phyloP scores from a whole-genome alignment of 108 stramenopile species.

The Discostella pseudostelligera region DNA sequence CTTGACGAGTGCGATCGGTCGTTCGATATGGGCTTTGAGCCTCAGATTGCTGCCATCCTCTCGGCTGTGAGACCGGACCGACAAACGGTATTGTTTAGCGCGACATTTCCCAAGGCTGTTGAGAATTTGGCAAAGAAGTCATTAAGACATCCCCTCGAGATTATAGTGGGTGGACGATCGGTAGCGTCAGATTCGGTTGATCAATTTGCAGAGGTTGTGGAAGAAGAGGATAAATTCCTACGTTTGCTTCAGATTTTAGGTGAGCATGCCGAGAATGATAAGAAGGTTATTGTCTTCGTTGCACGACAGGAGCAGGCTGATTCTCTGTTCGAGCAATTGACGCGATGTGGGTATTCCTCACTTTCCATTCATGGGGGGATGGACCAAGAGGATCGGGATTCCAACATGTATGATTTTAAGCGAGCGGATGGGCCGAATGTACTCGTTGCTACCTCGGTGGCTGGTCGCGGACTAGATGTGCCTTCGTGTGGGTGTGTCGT shows the following conservation, averaged over 20 bases:
- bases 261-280: constrained; percentile 89
- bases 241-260: constrained; percentile 96
- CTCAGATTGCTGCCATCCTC: constrained; percentile 94
- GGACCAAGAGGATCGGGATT: constrained; percentile 99
- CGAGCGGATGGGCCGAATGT: constrained; percentile 77
- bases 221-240: constrained; percentile 96
- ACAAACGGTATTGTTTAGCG: constrained; percentile 96
- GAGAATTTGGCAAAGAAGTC: constrained; percentile 91
- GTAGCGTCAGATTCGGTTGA: constrained; percentile 93
- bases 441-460: constrained; percentile 93
- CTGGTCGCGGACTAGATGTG: constrained; percentile 97
- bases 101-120: constrained; percentile 96
- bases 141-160: constrained; percentile 89
- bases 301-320: constrained; percentile 95
- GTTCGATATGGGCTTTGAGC: constrained; percentile 99
- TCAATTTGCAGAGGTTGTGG: constrained; percentile 91
- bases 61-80: constrained; percentile 92
- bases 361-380: constrained; percentile 97
- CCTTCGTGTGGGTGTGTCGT: constrained; percentile 88
- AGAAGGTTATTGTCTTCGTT: constrained; percentile 97
- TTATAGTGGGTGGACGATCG: constrained; percentile 94
- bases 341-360: constrained; percentile 91
- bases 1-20: constrained; percentile 99
- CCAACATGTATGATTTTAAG: constrained; percentile 98
- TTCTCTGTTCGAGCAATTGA: constrained; percentile 90